A percentile compares a stretch with the other conserved stretches of the same genome.
Conservation (phyloP, 1,284 basidiomycete species). For the Rhodotorula sp. region DNA sequence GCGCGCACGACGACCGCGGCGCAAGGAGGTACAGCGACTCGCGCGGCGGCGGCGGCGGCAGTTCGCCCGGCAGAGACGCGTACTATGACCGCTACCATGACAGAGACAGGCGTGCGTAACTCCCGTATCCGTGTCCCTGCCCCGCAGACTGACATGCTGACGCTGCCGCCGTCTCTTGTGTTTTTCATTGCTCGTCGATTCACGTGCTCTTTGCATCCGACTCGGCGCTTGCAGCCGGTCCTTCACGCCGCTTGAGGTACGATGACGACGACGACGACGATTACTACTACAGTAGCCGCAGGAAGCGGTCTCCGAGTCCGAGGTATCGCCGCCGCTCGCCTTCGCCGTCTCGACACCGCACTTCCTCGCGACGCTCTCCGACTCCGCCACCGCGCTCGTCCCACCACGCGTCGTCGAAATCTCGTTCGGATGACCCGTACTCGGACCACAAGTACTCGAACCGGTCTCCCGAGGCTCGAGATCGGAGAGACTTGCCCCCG, state of each 20-base stretch:
- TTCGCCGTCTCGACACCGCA: conserved; percentile 7
- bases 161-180: background rate
- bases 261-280: conserved; percentile 8
- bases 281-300: background rate
- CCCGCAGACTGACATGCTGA: background rate
- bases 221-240: background rate
- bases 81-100: background rate
- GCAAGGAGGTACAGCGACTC: background rate
- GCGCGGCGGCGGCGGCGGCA: background rate
- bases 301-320: conserved; percentile 1
- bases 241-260: background rate
- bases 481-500: background rate
- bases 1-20: background rate
- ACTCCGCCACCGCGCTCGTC: background rate
- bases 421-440: background rate
- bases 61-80: background rate
- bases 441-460: background rate
- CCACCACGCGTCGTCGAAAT: background rate
- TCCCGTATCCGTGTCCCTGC: background rate
- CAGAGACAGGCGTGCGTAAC: conserved; percentile 5
- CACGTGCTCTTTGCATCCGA: background rate
- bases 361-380: background rate
- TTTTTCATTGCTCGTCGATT: background rate
- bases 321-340: conserved; percentile 6
- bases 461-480: background rate